phyloP scores from a whole-genome alignment of 352 stramenopile genomes.

The Pythium sp. region DNA sequence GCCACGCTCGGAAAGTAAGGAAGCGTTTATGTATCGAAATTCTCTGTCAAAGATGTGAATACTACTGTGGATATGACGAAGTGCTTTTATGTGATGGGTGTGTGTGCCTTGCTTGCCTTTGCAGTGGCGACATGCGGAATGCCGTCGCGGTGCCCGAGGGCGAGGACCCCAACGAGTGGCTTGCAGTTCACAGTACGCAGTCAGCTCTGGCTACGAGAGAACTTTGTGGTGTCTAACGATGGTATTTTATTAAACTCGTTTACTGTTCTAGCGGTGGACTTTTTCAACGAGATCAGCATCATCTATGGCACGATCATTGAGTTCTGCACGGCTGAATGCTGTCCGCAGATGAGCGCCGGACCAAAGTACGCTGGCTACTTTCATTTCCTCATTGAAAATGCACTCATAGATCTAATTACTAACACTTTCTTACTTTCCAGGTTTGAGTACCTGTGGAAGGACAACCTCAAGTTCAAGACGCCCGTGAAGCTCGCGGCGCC shows the following conservation, averaged over 20 bases:
- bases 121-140: slow-evolving; percentile 63
- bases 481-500: slow-evolving; percentile 67
- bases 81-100: neutral
- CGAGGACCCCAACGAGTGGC: slow-evolving; percentile 91
- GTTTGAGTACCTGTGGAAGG: slow-evolving; percentile 91
- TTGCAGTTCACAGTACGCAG: slow-evolving; percentile 86
- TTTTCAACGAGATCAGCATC: slow-evolving; percentile 94
- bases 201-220: neutral
- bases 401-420: neutral
- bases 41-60: slow-evolving; percentile 5
- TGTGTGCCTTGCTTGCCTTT: neutral
- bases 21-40: slow-evolving; percentile 4
- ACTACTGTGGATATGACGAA: neutral
- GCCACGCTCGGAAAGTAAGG: slow-evolving; percentile 79
- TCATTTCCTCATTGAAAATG: neutral
- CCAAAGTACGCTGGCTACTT: slow-evolving; percentile 38
- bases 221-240: too few species aligned
- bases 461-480: slow-evolving; percentile 70
- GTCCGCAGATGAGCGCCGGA: slow-evolving; percentile 72
- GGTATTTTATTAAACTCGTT: neutral
- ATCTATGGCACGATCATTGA: slow-evolving; percentile 90
- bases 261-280: slow-evolving; percentile 79
- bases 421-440: slow-evolving; percentile 15
- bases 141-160: slow-evolving; percentile 60
- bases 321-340: slow-evolving; percentile 68